Evolutionary conservation across 2,329 filamentous ascomycete genomes (phyloP).

Genomic region (Sarocladium strictum): DNA sequence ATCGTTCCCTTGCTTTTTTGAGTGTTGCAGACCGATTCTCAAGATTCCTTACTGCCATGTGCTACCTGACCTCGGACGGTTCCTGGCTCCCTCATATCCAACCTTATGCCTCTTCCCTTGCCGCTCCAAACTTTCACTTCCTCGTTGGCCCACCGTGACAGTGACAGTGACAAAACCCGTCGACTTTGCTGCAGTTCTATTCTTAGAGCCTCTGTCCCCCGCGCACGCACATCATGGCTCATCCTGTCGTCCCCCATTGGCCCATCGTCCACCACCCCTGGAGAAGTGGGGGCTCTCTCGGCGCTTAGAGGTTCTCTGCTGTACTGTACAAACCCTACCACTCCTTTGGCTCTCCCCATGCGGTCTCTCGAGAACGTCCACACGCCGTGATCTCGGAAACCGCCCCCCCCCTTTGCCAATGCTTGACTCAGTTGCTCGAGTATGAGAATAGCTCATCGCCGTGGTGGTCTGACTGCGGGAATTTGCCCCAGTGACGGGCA

Average conservation of each 20-base stretch:
- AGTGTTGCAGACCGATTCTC: too few relatives aligned
- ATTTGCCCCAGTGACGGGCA: neutral
- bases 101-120: neutral
- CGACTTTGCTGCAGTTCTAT: slow-evolving; percentile 5
- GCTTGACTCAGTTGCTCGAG: neutral
- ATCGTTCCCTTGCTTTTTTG: too few relatives aligned
- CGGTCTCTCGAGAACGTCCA: too few relatives aligned
- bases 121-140: neutral
- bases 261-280: neutral
- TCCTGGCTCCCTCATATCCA: neutral
- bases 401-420: neutral
- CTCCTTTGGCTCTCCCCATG: too few relatives aligned
- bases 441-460: slow-evolving; percentile 2
- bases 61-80: too few relatives aligned
- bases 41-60: too few relatives aligned
- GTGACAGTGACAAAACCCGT: neutral
- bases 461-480: slow-evolving; percentile 2
- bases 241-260: neutral
- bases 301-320: neutral
- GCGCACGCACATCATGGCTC: neutral
- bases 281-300: neutral
- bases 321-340: neutral
- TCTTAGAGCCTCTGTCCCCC: slow-evolving; percentile 2
- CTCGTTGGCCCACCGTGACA: neutral
- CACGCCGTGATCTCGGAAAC: neutral